These are phyloP conservation scores for Magnolia kwangsiensis DNA, from an alignment of 164 flowering plant genomes.

Conservation along the genomic window DNA sequence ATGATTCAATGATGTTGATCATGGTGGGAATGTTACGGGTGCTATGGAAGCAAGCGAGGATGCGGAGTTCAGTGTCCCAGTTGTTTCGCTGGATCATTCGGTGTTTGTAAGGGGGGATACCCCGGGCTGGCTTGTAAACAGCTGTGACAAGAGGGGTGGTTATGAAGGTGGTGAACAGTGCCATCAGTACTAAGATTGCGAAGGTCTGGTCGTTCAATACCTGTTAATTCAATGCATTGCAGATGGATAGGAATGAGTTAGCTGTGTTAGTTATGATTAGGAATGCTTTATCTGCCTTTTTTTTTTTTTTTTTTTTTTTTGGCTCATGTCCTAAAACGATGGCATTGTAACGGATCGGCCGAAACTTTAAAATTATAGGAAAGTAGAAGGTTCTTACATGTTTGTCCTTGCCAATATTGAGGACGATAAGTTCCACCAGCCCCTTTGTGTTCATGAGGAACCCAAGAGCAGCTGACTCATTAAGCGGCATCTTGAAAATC, in stretches of 20 bases:
- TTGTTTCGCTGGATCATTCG: slow-evolving; percentile 32
- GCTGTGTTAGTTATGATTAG: background rate
- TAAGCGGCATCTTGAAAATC: slow-evolving; percentile 8
- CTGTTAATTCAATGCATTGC: slow-evolving; percentile 19
- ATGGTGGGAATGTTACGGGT: slow-evolving; percentile 40
- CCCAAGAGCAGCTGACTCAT: slow-evolving; percentile 27
- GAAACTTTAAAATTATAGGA: background rate
- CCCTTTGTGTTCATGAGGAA: slow-evolving; percentile 37
- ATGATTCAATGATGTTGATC: slow-evolving; percentile 45
- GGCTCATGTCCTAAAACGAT: too few species aligned
- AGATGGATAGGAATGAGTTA: background rate
- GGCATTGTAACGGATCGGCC: too few species aligned
- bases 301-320: too few species aligned
- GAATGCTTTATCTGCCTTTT: background rate
- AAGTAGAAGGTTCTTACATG: slow-evolving; percentile 12
- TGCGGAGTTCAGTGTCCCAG: slow-evolving; percentile 32
- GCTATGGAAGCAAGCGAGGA: slow-evolving; percentile 45
- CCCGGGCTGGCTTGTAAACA: slow-evolving; percentile 38
- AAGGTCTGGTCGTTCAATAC: slow-evolving; percentile 52
- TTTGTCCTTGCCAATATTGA: slow-evolving; percentile 33
- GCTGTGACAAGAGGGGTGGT: slow-evolving; percentile 51
- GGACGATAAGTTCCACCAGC: slow-evolving; percentile 34
- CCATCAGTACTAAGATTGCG: slow-evolving; percentile 53
- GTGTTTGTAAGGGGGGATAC: slow-evolving; percentile 30
- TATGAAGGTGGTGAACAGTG: slow-evolving; percentile 55